Base-by-base conservation (phyloP, 345 rosid genomes). In the Linum trigynum region DNA sequence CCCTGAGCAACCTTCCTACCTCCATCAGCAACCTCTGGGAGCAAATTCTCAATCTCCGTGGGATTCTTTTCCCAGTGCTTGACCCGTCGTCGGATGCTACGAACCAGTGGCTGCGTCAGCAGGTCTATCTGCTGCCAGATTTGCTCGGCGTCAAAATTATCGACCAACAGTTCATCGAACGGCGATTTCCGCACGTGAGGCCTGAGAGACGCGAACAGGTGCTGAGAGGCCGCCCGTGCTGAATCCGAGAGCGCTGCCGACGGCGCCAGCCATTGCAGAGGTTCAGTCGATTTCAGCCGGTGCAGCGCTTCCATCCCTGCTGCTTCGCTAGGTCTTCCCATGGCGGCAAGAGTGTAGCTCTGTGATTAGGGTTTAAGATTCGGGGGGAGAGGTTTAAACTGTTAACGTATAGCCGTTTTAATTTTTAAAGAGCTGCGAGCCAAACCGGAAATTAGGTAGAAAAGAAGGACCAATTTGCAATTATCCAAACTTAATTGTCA, bases 61-160 rank as follows among this genome's bases (percentile, higher is more conserved):
- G 90, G 95, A 68, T 80, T 77, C 74, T 83, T 85, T 76, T 83
- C 86, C 39, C 77, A 85, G 17, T 75, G 67, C 66, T 75, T 74
- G 16, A 85, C 81, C 69, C 85, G 87, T 5, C 90, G 84, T 4
- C 81, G 81, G 66, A 90, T 71, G 40, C 40, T 67, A 7, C 86
- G 80, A 50, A 88, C 11, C 59, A 88, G 65, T 8, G 89, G 89
- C 72, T 79, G 87, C 15, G 96, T 80, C 37, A 79, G 89, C 65
- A 90, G 73, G 73, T 94, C 99, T 53, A 88, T 86, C 65, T 94
- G 99, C 84, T 84, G 97, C 97, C 97, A 90, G 74, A 94, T 86
- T 82, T 94, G 99, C 79, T 90, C 97, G 2, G 87, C 79, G 53
- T 94, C 96, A 66, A 84, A 94, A 1, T 97, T 97, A 10, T 88